Evolutionary conservation across 805 yeast genomes (phyloP).

Genomic region (Metschnikowia gelsemii): DNA sequence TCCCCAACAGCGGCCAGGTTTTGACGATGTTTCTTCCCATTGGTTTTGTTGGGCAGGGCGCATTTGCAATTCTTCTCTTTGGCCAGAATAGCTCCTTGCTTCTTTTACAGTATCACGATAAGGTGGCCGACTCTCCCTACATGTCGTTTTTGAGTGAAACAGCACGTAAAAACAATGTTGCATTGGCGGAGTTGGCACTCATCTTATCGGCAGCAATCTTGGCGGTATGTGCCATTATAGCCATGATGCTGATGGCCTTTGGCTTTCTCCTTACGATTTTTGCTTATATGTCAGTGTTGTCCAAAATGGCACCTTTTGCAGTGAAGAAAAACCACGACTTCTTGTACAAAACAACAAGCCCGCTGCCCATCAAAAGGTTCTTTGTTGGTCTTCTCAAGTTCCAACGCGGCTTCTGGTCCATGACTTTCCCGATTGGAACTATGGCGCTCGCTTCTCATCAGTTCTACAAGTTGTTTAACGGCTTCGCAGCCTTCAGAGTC

Average conservation of each 20-base stretch:
- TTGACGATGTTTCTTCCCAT: constrained; percentile 75
- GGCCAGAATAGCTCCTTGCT: constrained; percentile 43
- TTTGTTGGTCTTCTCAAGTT: constrained; percentile 24
- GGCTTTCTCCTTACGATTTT: constrained; percentile 53
- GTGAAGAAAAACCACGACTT: constrained; percentile 25
- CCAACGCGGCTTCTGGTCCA: constrained; percentile 58
- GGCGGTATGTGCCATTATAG: constrained; percentile 31
- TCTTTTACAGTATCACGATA: constrained; percentile 15
- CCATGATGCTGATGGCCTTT: constrained; percentile 46
- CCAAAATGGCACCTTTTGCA: constrained; percentile 43
- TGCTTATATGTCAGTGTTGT: constrained; percentile 38
- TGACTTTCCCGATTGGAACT: constrained; percentile 86
- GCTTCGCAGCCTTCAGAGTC: constrained; percentile 58
- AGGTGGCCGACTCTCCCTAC: constrained; percentile 12
- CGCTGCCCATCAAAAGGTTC: constrained; percentile 8
- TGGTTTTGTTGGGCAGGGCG: constrained; percentile 86
- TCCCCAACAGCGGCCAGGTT: constrained; percentile 54
- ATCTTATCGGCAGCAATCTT: constrained; percentile 16
- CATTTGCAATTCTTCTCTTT: constrained; percentile 60
- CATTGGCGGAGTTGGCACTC: constrained; percentile 5
- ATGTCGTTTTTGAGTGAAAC: constrained; percentile 12
- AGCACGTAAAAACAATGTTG: constrained; percentile 7
- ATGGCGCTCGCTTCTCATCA: constrained; percentile 59
- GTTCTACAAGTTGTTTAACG: constrained; percentile 35
- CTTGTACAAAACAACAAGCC: constrained; percentile 20